Conservation (phyloP, 805 yeast species). For the Clavispora asparagi region DNA sequence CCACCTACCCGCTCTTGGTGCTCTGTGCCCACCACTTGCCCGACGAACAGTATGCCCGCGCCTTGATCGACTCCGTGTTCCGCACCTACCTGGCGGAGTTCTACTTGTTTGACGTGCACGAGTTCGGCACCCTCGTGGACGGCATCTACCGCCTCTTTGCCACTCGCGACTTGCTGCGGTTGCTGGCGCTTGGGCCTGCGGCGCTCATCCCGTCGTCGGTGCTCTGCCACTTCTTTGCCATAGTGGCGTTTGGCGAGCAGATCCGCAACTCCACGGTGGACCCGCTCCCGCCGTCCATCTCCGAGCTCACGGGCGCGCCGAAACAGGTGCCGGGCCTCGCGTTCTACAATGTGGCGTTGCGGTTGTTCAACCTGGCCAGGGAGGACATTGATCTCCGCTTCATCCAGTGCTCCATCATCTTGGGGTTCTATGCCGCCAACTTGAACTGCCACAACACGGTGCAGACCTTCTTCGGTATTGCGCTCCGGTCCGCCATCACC, state of each 20-base stretch:
- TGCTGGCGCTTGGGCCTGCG: neutral
- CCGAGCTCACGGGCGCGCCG: conserved; percentile 2
- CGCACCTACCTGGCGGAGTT: conserved; percentile 31
- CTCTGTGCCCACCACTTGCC: conserved; percentile 23
- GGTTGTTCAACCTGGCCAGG: conserved; percentile 26
- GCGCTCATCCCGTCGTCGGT: conserved; percentile 9
- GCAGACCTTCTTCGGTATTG: conserved; percentile 36
- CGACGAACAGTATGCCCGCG: conserved; percentile 16
- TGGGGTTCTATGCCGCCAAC: conserved; percentile 35
- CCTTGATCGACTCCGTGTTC: conserved; percentile 21
- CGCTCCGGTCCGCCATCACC: conserved; percentile 33
- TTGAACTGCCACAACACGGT: conserved; percentile 33
- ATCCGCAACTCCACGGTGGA: conserved; percentile 12
- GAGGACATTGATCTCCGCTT: conserved; percentile 27
- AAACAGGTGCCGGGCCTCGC: conserved; percentile 30
- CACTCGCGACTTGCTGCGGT: neutral
- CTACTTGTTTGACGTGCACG: conserved; percentile 25
- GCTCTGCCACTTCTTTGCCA: conserved; percentile 28
- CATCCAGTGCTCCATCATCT: conserved; percentile 29
- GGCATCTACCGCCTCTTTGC: conserved; percentile 12
- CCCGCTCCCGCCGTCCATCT: conserved; percentile 6
- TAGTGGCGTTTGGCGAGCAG: conserved; percentile 38
- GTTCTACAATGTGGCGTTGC: conserved; percentile 27
- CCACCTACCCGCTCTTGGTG: conserved; percentile 19
- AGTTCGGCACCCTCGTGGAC: conserved; percentile 12